These are phyloP conservation scores for Porogramme epimiltina DNA, from an alignment of 1,284 basidiomycete genomes.

Conservation along the genomic window DNA sequence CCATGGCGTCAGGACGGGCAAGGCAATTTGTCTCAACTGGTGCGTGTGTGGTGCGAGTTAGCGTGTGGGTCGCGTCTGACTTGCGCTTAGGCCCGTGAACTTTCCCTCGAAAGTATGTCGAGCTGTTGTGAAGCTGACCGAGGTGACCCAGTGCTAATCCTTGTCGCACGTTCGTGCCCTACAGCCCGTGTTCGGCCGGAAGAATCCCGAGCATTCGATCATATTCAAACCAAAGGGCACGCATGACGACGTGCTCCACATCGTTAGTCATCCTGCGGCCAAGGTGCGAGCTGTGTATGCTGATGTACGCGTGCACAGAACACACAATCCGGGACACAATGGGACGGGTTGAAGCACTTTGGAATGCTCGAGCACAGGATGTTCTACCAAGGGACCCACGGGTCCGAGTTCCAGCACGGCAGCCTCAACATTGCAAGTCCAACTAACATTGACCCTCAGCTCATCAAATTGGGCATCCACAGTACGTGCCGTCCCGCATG, in stretches of 20 bases:
- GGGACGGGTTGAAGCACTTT: slow-evolving; percentile 72
- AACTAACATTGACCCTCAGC: slow-evolving; percentile 46
- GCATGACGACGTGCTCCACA: slow-evolving; percentile 64
- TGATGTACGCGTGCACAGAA: slow-evolving; percentile 45
- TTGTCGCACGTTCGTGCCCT: background rate
- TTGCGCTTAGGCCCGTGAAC: slow-evolving; percentile 56
- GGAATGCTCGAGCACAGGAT: slow-evolving; percentile 55
- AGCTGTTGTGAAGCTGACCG: background rate
- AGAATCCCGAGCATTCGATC: slow-evolving; percentile 49
- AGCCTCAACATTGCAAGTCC: slow-evolving; percentile 53
- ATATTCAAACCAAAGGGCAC: slow-evolving; percentile 27
- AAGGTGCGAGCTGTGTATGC: background rate
- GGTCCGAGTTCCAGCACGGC: slow-evolving; percentile 46
- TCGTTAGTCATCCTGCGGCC: slow-evolving; percentile 43
- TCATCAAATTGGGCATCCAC: slow-evolving; percentile 64
- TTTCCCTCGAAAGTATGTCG: slow-evolving; percentile 46
- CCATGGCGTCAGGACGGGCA: slow-evolving; percentile 46
- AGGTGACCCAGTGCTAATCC: too few species aligned
- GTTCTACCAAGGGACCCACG: slow-evolving; percentile 65
- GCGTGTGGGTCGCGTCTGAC: background rate
- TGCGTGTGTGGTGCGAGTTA: slow-evolving; percentile 30
- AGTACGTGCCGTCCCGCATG: slow-evolving; percentile 44
- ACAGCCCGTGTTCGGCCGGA: slow-evolving; percentile 60
- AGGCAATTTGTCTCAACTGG: slow-evolving; percentile 65
- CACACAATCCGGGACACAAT: slow-evolving; percentile 75